A percentile compares a stretch with the other conserved stretches of the same genome.
Conservation (phyloP, 2,329 filamentous ascomycete species). For the Sclerotinia trifoliorum region DNA sequence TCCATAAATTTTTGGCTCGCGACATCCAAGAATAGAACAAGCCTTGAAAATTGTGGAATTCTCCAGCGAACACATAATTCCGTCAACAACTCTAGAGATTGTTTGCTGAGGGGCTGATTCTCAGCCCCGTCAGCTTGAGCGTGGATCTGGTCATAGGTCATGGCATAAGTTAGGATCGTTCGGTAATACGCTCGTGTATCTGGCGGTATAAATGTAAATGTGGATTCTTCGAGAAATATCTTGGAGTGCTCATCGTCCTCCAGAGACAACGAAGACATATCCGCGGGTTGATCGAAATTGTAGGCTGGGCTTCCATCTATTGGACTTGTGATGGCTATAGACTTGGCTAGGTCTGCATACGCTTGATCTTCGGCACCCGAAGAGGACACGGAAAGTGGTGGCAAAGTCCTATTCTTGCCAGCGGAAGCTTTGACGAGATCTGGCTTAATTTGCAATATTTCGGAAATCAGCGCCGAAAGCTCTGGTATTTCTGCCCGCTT, state of each 20-base stretch:
- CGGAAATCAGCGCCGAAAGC: slow-evolving; percentile 88
- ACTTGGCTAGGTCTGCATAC: slow-evolving; percentile 53
- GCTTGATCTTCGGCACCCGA: slow-evolving; percentile 43
- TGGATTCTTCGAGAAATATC: slow-evolving; percentile 54
- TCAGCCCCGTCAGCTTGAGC: slow-evolving; percentile 46
- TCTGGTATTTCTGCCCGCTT: slow-evolving; percentile 85
- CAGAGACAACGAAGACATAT: slow-evolving; percentile 38
- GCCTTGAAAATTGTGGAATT: slow-evolving; percentile 75
- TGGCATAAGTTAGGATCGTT: slow-evolving; percentile 73
- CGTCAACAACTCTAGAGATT: slow-evolving; percentile 77
- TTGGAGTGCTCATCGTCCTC: slow-evolving; percentile 35
- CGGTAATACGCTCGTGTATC: slow-evolving; percentile 83
- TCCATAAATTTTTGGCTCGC: slow-evolving; percentile 81
- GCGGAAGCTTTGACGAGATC: slow-evolving; percentile 66
- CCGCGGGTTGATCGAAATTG: slow-evolving; percentile 43
- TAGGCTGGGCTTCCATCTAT: slow-evolving; percentile 43
- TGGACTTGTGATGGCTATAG: slow-evolving; percentile 46
- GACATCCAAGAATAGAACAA: slow-evolving; percentile 81
- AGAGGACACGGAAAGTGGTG: slow-evolving; percentile 41
- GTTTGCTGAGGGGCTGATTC: slow-evolving; percentile 61
- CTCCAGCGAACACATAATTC: slow-evolving; percentile 89
- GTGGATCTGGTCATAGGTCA: slow-evolving; percentile 63
- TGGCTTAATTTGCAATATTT: slow-evolving; percentile 82
- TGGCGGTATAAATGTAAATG: slow-evolving; percentile 86
- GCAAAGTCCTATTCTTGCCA: slow-evolving; percentile 57